Percentiles rank a stretch among this genome's conserved stretches.
These are phyloP conservation scores for Phellinidium pouzarii DNA, from an alignment of 1,284 basidiomycete genomes.

Conservation along the genomic window DNA sequence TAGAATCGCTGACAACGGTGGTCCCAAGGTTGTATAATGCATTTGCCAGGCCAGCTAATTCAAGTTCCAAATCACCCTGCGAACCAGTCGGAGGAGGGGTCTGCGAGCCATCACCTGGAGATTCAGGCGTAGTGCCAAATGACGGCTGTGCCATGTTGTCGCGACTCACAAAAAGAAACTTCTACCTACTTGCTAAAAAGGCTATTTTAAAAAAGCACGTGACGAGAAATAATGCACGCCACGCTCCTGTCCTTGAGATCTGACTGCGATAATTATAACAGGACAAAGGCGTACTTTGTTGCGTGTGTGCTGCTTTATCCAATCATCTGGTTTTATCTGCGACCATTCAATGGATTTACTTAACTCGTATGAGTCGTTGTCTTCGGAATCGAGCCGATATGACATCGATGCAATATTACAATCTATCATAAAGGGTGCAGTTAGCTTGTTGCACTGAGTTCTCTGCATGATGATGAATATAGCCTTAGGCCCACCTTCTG, in stretches of 20 bases:
- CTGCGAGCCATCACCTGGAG: slow-evolving; percentile 55
- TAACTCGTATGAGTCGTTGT: slow-evolving; percentile 40
- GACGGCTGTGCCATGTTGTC: background rate
- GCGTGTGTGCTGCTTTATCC: too few relatives aligned
- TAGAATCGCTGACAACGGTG: slow-evolving; percentile 70
- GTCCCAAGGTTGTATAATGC: slow-evolving; percentile 72
- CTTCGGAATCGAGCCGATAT: slow-evolving; percentile 36
- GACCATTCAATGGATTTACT: slow-evolving; percentile 26
- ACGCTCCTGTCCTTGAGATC: too few relatives aligned
- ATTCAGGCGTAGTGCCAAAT: slow-evolving; percentile 50
- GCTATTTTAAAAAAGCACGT: too few relatives aligned
- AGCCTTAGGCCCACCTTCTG: slow-evolving; percentile 33
- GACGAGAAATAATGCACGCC: too few relatives aligned
- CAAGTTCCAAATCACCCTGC: slow-evolving; percentile 71
- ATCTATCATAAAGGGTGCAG: slow-evolving; percentile 40
- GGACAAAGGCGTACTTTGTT: too few relatives aligned
- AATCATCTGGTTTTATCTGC: too few relatives aligned
- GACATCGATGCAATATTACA: slow-evolving; percentile 42
- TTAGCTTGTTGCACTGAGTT: background rate
- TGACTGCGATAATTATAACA: too few relatives aligned
- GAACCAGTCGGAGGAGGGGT: slow-evolving; percentile 59
- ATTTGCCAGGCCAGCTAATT: slow-evolving; percentile 64
- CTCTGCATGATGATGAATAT: background rate
- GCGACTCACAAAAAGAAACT: background rate
- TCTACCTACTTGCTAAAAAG: too few relatives aligned